Evolutionary conservation across 2,329 filamentous ascomycete species (phyloP), one percentile per base, ranked within the genome.

Genomic region (Coniosporium tulheliwenetii): DNA sequence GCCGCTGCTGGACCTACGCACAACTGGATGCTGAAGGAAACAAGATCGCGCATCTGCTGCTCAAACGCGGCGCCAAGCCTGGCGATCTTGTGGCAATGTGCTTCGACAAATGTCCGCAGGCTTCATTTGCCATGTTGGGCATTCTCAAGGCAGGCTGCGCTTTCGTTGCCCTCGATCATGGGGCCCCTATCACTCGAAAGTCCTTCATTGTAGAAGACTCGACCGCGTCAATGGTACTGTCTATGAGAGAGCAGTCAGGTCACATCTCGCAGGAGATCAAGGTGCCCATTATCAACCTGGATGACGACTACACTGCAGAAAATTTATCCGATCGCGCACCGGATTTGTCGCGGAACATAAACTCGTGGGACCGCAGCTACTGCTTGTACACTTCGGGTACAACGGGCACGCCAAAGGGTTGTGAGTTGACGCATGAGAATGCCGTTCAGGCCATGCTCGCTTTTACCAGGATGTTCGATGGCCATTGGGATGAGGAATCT

Each of bases 381-480:
- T 89, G 84, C 43, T 67, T 93, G 1, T 93, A 93, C 56, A 93
- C 85, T 0, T 89, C 82, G 3, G 85, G 85, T 3, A 93, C 85
- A 0, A 93, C 85, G 0, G 85, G 85, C 2, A 82, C 77, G 0
- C 85, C 86, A 0, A 93, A 93, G 50, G 85, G 85, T 2, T 94
- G 86, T 48, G 76, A 91, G 43, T 77, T 95, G 37, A 93, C 82
- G 0, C 87, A 95, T 52, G 77, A 85, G 39, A 95, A 93, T 55
- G 76, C 82, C 0, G 81, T 93, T 0, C 87, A 95, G 55, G 85
- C 85, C 19, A 85, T 95, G 75, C 72, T 89, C 41, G 78, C 86
- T 0, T 95, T 95, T 56, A 79, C 85, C 50, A 66, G 77, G 29
- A 68, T 95, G 0, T 94, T 95, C 53, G 59, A 62, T 5, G 76